Conservation (phyloP, 2,329 filamentous ascomycete species). For the Aureobasidium sp. region DNA sequence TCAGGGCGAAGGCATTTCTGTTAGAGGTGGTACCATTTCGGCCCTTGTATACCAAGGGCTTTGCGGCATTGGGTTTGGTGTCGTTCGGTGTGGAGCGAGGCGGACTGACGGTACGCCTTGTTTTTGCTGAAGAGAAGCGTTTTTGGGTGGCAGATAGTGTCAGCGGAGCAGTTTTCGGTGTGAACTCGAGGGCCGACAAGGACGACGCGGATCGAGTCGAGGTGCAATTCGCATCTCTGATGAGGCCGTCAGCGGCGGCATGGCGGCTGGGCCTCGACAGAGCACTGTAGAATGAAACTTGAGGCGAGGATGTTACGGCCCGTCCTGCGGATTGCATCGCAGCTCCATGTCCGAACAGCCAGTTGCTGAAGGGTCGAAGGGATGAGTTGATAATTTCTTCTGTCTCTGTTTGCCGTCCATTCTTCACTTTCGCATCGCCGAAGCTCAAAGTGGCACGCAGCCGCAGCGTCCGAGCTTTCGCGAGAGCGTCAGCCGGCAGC, state of each 20-base stretch:
- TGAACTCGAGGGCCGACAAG: neutral
- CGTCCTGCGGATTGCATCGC: constrained; percentile 15
- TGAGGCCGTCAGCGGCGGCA: neutral
- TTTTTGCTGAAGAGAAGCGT: neutral
- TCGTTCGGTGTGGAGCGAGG: neutral
- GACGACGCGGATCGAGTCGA: neutral
- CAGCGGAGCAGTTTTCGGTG: neutral
- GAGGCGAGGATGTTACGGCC: constrained; percentile 4
- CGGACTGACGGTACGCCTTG: neutral
- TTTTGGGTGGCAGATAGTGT: neutral
- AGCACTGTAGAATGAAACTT: neutral
- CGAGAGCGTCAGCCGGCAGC: neutral
- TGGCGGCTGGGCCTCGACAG: neutral
- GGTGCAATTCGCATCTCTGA: neutral
- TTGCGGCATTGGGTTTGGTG: neutral
- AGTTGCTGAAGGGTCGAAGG: neutral
- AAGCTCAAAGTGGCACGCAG: neutral
- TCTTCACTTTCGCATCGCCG: neutral
- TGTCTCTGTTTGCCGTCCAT: neutral
- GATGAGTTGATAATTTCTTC: too few relatives aligned
- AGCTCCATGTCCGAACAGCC: constrained; percentile 11
- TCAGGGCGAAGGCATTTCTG: neutral
- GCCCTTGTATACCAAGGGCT: constrained; percentile 1
- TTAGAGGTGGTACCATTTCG: neutral
- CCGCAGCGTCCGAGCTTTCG: neutral